These are phyloP conservation scores for Rhodosporidiobolus odoratus DNA, from an alignment of 768 basidiomycete species.

Conservation along the genomic window DNA sequence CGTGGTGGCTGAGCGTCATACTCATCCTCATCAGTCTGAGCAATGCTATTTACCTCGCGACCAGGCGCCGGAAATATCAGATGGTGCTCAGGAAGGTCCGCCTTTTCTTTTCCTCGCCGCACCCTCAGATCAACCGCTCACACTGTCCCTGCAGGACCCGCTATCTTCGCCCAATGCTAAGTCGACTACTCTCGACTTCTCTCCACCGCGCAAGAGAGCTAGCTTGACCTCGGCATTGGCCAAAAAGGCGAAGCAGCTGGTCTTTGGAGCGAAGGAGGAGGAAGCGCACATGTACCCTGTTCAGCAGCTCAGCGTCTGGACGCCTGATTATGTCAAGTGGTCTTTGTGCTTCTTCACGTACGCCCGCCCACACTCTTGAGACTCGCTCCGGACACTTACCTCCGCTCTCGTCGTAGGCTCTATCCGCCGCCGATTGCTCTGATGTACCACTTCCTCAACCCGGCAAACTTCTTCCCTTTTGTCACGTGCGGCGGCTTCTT, in stretches of 20 bases:
- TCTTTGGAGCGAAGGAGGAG: not conserved
- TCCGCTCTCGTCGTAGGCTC: constrained; percentile 1
- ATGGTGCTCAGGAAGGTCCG: constrained; percentile 34
- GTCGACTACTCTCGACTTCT: constrained; percentile 23
- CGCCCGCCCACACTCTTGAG: not conserved
- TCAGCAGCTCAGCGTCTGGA: constrained; percentile 39
- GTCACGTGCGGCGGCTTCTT: constrained; percentile 9
- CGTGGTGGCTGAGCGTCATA: constrained; percentile 10
- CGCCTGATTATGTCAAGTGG: constrained; percentile 35
- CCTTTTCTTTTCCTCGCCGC: not conserved
- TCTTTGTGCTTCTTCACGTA: constrained; percentile 36
- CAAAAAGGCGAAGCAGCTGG: not conserved
- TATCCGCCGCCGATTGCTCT: constrained; percentile 39
- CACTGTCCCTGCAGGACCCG: constrained; percentile 21
- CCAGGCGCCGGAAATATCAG: constrained; percentile 26
- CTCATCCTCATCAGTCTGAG: constrained; percentile 25
- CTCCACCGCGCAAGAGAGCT: not conserved
- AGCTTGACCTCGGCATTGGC: not conserved
- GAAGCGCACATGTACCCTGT: constrained; percentile 24
- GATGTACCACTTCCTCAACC: constrained; percentile 37
- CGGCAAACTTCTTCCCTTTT: constrained; percentile 28
- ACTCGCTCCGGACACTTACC: not conserved
- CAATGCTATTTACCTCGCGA: constrained; percentile 33
- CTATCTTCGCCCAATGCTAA: constrained; percentile 34
- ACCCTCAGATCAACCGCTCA: not conserved